These are phyloP conservation scores for Moelleriella libera DNA, from an alignment of 2,329 filamentous ascomycete species.

Conservation along the genomic window DNA sequence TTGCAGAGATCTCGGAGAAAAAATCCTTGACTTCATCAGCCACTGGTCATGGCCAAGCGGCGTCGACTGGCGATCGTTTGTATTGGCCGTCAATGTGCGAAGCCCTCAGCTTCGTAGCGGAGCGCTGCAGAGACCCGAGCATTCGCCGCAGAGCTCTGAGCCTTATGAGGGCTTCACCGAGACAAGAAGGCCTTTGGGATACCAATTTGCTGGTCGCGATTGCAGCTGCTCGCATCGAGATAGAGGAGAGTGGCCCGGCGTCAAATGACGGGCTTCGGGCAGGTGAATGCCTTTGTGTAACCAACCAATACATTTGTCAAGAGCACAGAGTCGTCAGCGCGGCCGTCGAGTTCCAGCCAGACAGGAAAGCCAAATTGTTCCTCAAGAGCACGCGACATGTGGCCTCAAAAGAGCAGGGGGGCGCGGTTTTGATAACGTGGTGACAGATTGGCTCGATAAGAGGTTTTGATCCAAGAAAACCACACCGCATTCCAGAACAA, in stretches of 20 bases:
- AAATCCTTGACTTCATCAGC: background rate
- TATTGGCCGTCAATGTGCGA: background rate
- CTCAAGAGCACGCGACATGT: background rate
- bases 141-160: background rate
- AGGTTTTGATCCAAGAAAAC: no score
- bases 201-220: background rate
- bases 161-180: background rate
- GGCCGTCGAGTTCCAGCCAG: background rate
- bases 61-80: background rate
- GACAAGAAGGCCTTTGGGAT: background rate
- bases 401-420: background rate
- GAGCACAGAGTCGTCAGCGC: background rate
- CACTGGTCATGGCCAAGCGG: background rate
- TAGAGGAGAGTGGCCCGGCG: background rate
- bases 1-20: background rate
- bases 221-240: background rate
- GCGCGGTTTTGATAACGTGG: background rate
- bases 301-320: background rate
- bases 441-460: background rate
- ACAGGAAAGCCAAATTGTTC: background rate
- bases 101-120: background rate
- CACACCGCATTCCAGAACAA: no score
- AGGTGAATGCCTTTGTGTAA: background rate
- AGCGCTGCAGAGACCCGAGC: background rate
- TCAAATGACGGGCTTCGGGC: background rate